Conservation (phyloP, 192 early-diverging fungal genomes). For the Kappamyces sp. region DNA sequence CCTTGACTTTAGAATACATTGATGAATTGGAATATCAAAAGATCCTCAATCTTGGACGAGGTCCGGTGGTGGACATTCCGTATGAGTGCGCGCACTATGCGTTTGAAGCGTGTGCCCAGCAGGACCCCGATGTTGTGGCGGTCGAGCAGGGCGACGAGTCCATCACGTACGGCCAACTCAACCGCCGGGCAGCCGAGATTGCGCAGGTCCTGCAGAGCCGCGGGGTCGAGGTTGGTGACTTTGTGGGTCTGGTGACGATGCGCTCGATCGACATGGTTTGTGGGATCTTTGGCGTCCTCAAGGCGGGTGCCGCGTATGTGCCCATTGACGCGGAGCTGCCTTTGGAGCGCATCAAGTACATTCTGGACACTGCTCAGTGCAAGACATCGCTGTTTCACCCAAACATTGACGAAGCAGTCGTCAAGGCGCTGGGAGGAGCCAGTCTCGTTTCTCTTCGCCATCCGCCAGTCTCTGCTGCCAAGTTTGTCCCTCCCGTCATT, state of each 20-base stretch:
- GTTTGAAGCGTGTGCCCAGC: slow-evolving; percentile 18
- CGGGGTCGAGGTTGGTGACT: slow-evolving; percentile 18
- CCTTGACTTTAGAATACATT: too few species aligned
- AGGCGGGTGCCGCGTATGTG: slow-evolving; percentile 29
- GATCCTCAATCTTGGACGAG: not conserved
- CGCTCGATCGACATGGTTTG: slow-evolving; percentile 26
- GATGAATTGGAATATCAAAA: not conserved
- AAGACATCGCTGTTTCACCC: not conserved
- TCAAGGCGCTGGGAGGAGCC: not conserved
- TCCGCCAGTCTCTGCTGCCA: too few species aligned
- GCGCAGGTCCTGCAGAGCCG: slow-evolving; percentile 9
- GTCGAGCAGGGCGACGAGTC: slow-evolving; percentile 13
- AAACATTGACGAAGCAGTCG: not conserved
- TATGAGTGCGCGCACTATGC: slow-evolving; percentile 12
- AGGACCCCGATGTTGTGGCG: slow-evolving; percentile 25
- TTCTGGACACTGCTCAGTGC: slow-evolving; percentile 9
- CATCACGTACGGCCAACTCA: slow-evolving; percentile 32
- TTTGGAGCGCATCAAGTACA: slow-evolving; percentile 26
- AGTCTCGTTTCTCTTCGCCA: too few species aligned
- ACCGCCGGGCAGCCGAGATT: slow-evolving; percentile 18
- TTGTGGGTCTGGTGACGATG: slow-evolving; percentile 19
- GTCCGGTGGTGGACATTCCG: not conserved
- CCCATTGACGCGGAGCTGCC: slow-evolving; percentile 20
- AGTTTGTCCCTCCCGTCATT: slow-evolving; percentile 2
- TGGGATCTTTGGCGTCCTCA: slow-evolving; percentile 23